phyloP scores from a whole-genome alignment of 768 basidiomycete genomes.

The Pisolithus microcarpus region DNA sequence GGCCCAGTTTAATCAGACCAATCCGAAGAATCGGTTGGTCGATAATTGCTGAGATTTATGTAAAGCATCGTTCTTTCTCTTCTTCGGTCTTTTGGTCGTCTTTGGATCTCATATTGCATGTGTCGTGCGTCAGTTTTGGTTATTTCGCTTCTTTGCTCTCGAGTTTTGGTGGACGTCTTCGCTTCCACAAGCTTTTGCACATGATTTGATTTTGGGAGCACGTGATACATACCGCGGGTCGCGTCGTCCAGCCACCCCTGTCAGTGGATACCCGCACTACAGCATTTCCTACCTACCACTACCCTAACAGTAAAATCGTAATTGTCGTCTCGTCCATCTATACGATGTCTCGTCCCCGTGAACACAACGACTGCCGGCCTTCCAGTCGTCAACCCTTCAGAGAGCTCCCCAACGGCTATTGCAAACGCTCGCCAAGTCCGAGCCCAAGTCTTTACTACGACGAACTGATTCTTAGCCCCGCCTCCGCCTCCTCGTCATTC shows the following conservation, averaged over 20 bases:
- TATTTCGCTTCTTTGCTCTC: not conserved
- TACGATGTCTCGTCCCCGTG: too few species aligned
- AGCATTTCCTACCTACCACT: too few species aligned
- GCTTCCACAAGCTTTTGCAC: not conserved
- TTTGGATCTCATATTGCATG: not conserved
- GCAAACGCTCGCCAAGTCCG: not conserved
- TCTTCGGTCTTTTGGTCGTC: not conserved
- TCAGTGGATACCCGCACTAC: too few species aligned
- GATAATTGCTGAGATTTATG: constrained; percentile 21
- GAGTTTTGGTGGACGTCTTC: too few species aligned
- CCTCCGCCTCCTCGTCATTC: constrained; percentile 2
- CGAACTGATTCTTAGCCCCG: constrained; percentile 6
- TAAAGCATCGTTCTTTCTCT: too few species aligned
- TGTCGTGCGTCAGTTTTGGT: not conserved
- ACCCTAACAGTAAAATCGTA: too few species aligned
- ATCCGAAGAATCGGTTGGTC: constrained; percentile 50
- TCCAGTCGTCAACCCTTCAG: too few species aligned
- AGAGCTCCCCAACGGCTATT: too few species aligned
- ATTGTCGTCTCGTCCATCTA: too few species aligned
- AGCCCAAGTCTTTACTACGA: constrained; percentile 16
- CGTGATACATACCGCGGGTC: constrained; percentile 18
- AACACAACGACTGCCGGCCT: too few species aligned
- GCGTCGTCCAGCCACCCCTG: constrained; percentile 19
- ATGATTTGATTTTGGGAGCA: constrained; percentile 18
- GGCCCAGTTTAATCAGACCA: constrained; percentile 42